A percentile compares a stretch with the other conserved stretches of the same genome.
Evolutionary conservation across 164 flowering plant genomes (phyloP).

Genomic region (Kingdonia uniflora): DNA sequence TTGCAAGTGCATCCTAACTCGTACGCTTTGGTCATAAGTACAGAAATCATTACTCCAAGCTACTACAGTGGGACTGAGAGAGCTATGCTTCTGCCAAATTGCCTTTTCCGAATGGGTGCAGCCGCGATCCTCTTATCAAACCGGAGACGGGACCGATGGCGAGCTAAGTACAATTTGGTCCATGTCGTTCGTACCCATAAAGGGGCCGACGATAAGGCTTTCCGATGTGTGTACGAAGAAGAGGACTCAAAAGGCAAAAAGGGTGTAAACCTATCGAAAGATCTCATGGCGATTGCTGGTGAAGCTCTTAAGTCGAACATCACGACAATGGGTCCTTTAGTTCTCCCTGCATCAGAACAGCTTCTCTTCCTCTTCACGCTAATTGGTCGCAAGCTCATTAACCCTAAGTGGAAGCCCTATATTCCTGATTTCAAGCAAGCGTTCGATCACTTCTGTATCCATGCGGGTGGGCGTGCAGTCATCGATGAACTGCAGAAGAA

Average conservation of each 20-base stretch:
- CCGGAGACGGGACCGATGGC: slow-evolving; percentile 20
- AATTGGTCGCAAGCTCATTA: slow-evolving; percentile 37
- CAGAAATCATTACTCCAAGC: slow-evolving; percentile 51
- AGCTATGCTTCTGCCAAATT: slow-evolving; percentile 51
- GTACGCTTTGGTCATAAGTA: slow-evolving; percentile 41
- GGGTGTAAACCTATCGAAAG: slow-evolving; percentile 44
- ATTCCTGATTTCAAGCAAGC: slow-evolving; percentile 62
- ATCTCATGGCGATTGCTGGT: slow-evolving; percentile 55
- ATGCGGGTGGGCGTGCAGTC: slow-evolving; percentile 63
- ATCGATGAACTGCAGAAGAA: slow-evolving; percentile 60
- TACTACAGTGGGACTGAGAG: slow-evolving; percentile 43
- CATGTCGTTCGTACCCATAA: slow-evolving; percentile 56
- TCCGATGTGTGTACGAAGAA: slow-evolving; percentile 36
- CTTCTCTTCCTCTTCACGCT: slow-evolving; percentile 34
- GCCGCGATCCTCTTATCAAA: slow-evolving; percentile 48
- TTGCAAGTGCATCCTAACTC: slow-evolving; percentile 51
- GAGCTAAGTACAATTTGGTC: slow-evolving; percentile 38
- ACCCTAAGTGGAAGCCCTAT: slow-evolving; percentile 50
- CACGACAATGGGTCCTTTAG: slow-evolving; percentile 50
- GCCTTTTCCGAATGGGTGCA: slow-evolving; percentile 58
- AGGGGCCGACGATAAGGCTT: slow-evolving; percentile 50
- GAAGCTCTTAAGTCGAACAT: slow-evolving; percentile 57
- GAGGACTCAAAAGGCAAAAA: slow-evolving; percentile 43
- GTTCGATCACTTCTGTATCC: slow-evolving; percentile 70
- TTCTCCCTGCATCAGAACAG: slow-evolving; percentile 53